These are phyloP conservation scores for Ogataea naganishii DNA, from an alignment of 805 yeast species.

Conservation along the genomic window DNA sequence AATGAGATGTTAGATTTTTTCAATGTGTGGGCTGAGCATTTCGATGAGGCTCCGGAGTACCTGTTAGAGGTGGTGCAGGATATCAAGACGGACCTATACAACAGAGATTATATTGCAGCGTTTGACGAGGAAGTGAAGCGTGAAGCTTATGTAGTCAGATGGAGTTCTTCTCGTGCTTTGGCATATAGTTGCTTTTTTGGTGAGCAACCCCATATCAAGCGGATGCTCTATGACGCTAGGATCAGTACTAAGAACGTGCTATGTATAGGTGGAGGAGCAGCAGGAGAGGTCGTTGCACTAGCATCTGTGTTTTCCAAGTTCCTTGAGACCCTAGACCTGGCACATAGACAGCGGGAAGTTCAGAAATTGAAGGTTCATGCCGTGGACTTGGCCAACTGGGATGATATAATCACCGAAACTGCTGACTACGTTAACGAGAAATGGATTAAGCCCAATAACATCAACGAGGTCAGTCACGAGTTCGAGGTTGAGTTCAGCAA, in stretches of 20 bases:
- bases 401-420: slow-evolving; percentile 37
- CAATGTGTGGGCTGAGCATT: slow-evolving; percentile 14
- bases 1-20: slow-evolving; percentile 27
- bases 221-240: slow-evolving; percentile 22
- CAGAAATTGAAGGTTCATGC: slow-evolving; percentile 32
- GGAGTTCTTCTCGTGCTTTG: slow-evolving; percentile 81
- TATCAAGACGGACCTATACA: slow-evolving; percentile 62
- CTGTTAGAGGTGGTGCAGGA: slow-evolving; percentile 44
- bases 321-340: slow-evolving; percentile 8
- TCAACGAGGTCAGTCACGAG: slow-evolving; percentile 6
- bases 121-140: slow-evolving; percentile 57
- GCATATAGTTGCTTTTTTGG: slow-evolving; percentile 64
- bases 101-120: slow-evolving; percentile 64
- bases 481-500: slow-evolving; percentile 25
- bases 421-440: slow-evolving; percentile 32
- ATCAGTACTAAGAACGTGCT: slow-evolving; percentile 28
- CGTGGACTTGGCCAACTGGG: slow-evolving; percentile 80
- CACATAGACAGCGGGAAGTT: slow-evolving; percentile 1
- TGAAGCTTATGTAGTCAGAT: slow-evolving; percentile 70
- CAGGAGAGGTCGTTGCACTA: slow-evolving; percentile 66
- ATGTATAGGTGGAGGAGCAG: slow-evolving; percentile 86
- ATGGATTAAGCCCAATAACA: slow-evolving; percentile 41
- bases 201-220: slow-evolving; percentile 33
- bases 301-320: slow-evolving; percentile 44
- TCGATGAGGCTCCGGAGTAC: slow-evolving; percentile 23